Base-by-base conservation (phyloP, 2,329 filamentous ascomycete genomes). In the Aspergillus novofumigatus region DNA sequence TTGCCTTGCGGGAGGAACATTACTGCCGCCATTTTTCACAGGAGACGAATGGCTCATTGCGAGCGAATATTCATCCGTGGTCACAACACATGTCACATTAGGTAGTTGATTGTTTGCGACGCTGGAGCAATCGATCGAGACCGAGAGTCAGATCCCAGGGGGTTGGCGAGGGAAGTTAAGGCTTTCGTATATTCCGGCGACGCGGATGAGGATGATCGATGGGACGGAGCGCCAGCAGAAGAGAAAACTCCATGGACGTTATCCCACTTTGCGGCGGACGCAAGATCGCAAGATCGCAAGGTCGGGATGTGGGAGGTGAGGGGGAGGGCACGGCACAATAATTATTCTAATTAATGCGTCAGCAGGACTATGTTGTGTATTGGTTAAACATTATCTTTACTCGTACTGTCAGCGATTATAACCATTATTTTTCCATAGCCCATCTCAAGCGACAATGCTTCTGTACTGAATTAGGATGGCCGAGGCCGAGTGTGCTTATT, bases 31-130 rank as follows among this genome's bases (percentile, higher is more conserved):
- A 58, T 73, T 75, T 65, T 69, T 70, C 64, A 67, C 67, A 54
- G 72, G 66, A 67, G 72, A 73, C 66, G 69, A 67, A 55, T 64
- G 65, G 71, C 72, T 74, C 72, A 75, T 75, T 59, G 67, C 72
- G 70, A 74, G 71, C 72, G 64, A 63, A 49, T 61, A 52, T 49
- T 71, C 66, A 72, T 64, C 67, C 65, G 69, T 67, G 64, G 51
- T 67, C 69, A 65, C 66, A 61, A 66, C 65, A 67, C 71, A 74
- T 74, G 61, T 66, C 65, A 67, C 71, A 74, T 74, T 66, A 63
- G 67, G 66, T 57, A 65, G 49, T 54, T 54, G 58, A 38, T 42
- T 44, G 26, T 32, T 28, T 29, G 38, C 42, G 28, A n/a, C 47
- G 52, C 58, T 55, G 61, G 20, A 51, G 54, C 56, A 50, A 59